phyloP scores from a whole-genome alignment of 2,329 filamentous ascomycete genomes.

The Fusarium solani-melongenae region DNA sequence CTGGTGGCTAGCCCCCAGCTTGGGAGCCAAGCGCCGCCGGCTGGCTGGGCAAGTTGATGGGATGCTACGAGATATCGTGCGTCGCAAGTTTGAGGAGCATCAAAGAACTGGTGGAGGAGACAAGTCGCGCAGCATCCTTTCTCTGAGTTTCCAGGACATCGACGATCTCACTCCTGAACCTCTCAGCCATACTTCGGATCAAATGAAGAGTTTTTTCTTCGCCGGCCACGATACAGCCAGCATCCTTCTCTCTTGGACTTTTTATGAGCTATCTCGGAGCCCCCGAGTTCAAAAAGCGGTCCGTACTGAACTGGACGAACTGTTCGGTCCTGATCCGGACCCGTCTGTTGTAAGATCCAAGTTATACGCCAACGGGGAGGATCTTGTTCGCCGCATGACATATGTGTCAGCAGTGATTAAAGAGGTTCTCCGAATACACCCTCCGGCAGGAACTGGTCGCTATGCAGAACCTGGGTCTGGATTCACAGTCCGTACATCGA shows the following conservation, averaged over 20 bases:
- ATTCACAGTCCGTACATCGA: conserved; percentile 1
- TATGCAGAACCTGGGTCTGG: conserved; percentile 41
- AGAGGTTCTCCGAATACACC: conserved; percentile 50
- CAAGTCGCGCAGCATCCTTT: conserved; percentile 42
- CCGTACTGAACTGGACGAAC: conserved; percentile 48
- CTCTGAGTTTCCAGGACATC: conserved; percentile 46
- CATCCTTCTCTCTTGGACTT: conserved; percentile 50
- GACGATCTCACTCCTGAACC: conserved; percentile 42
- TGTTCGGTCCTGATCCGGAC: background rate
- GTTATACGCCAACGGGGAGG: background rate
- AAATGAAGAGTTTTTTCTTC: conserved; percentile 54
- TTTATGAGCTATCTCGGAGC: conserved; percentile 50
- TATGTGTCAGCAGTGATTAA: conserved; percentile 53
- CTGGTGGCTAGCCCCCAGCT: background rate
- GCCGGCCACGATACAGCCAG: conserved; percentile 56
- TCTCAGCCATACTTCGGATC: conserved; percentile 47
- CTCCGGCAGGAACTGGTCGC: conserved; percentile 47
- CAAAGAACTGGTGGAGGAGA: background rate
- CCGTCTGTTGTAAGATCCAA: background rate
- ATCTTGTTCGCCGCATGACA: conserved; percentile 46
- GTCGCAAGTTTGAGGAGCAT: background rate
- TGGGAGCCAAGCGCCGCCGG: background rate
- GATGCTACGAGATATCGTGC: background rate
- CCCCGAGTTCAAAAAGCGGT: conserved; percentile 45
- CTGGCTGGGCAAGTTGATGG: background rate